Evolutionary conservation across 1,284 basidiomycete genomes (phyloP).

Genomic region (Marasmius sp.): DNA sequence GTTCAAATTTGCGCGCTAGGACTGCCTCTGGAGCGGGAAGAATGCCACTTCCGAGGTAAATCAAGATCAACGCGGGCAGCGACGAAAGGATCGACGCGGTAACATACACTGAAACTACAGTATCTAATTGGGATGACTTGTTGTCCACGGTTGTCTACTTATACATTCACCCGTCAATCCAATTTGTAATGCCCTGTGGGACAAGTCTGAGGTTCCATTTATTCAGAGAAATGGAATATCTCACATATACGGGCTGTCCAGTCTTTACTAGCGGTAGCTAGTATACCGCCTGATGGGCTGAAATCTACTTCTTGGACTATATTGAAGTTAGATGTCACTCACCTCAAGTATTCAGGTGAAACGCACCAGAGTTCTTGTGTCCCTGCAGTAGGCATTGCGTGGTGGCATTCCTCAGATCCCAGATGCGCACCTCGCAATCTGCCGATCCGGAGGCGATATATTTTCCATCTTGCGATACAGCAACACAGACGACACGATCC

Average conservation of each 20-base stretch:
- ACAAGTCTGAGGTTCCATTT: not conserved
- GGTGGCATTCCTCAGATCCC: slow-evolving; percentile 76
- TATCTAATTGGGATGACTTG: too few relatives aligned
- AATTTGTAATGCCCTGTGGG: not conserved
- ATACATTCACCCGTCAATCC: too few relatives aligned
- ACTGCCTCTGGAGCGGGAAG: too few relatives aligned
- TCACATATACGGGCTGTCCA: slow-evolving; percentile 80
- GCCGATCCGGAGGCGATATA: slow-evolving; percentile 92
- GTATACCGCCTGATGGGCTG: slow-evolving; percentile 68
- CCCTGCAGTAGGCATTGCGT: slow-evolving; percentile 87
- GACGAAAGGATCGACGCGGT: too few relatives aligned
- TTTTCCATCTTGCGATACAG: slow-evolving; percentile 80
- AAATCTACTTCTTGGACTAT: slow-evolving; percentile 85
- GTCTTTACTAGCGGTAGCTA: slow-evolving; percentile 89
- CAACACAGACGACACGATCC: slow-evolving; percentile 83
- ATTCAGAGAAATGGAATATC: slow-evolving; percentile 20
- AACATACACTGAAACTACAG: too few relatives aligned
- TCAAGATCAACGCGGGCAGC: too few relatives aligned
- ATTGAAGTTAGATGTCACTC: slow-evolving; percentile 5
- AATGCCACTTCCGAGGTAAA: too few relatives aligned
- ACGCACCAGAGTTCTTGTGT: slow-evolving; percentile 81
- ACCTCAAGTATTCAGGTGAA: not conserved
- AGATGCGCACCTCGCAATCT: slow-evolving; percentile 87
- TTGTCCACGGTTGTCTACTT: too few relatives aligned
- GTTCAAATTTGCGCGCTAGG: too few relatives aligned